These are phyloP conservation scores for Luffa aegyptiaca DNA, from an alignment of 306 rosid species.

Conservation along the genomic window DNA sequence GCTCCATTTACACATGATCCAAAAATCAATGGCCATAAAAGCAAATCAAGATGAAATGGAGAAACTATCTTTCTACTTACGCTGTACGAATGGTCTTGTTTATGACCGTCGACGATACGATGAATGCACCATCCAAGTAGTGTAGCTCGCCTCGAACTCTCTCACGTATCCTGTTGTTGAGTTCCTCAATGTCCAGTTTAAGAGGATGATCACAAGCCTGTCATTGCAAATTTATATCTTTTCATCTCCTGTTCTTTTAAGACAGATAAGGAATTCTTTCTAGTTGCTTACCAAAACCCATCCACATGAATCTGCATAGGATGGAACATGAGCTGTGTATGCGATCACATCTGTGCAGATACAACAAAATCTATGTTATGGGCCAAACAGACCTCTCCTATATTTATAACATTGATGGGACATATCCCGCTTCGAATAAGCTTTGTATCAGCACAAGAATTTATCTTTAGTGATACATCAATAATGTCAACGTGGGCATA, in stretches of 20 bases:
- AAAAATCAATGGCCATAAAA: not conserved
- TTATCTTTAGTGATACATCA: no score
- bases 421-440: not conserved
- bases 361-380: not conserved
- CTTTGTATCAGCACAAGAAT: no score
- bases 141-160: slow-evolving; percentile 13
- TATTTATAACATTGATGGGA: not conserved
- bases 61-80: slow-evolving; percentile 6
- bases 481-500: no score
- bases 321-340: slow-evolving; percentile 28
- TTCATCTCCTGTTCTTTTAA: not conserved
- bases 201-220: slow-evolving; percentile 24
- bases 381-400: not conserved
- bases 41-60: not conserved
- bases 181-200: slow-evolving; percentile 8
- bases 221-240: not conserved
- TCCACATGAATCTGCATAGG: slow-evolving; percentile 29
- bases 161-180: slow-evolving; percentile 10
- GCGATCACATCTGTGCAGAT: slow-evolving; percentile 24
- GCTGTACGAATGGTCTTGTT: slow-evolving; percentile 15
- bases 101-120: slow-evolving; percentile 15
- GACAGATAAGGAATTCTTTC: not conserved
- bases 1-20: not conserved
- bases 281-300: slow-evolving; percentile 25
- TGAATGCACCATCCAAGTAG: slow-evolving; percentile 17